These are phyloP conservation scores for Hanseniaspora guilliermondii DNA, from an alignment of 805 yeast genomes.

Conservation along the genomic window DNA sequence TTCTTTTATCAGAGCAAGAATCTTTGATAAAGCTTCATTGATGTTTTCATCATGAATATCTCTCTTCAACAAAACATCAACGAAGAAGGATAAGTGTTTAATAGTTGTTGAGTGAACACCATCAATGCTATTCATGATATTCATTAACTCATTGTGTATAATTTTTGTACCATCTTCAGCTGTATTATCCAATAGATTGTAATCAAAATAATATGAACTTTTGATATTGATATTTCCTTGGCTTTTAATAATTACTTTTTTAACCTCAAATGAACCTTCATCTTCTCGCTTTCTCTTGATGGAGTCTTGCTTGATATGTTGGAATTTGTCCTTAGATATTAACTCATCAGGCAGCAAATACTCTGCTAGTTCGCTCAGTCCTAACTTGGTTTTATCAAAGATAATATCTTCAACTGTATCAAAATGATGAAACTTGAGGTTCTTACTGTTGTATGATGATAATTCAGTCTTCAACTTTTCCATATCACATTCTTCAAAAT, in stretches of 20 bases:
- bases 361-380: neutral
- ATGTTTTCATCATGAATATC: neutral
- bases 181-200: neutral
- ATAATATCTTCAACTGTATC: neutral
- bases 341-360: neutral
- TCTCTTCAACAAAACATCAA: neutral
- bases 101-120: neutral
- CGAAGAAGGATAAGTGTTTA: neutral
- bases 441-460: neutral
- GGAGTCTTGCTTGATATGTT: neutral
- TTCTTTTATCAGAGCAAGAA: neutral
- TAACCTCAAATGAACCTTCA: neutral
- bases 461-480: neutral
- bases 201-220: neutral
- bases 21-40: neutral
- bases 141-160: neutral
- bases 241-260: neutral
- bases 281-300: neutral
- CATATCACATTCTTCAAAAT: neutral
- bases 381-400: neutral
- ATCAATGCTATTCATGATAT: neutral
- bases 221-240: neutral
- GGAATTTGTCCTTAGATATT: neutral
- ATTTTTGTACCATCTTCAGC: neutral
- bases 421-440: neutral